Evolutionary conservation across 2,329 filamentous ascomycete genomes (phyloP), one percentile per base, ranked within the genome.

Genomic region (Sporothrix globosa): DNA sequence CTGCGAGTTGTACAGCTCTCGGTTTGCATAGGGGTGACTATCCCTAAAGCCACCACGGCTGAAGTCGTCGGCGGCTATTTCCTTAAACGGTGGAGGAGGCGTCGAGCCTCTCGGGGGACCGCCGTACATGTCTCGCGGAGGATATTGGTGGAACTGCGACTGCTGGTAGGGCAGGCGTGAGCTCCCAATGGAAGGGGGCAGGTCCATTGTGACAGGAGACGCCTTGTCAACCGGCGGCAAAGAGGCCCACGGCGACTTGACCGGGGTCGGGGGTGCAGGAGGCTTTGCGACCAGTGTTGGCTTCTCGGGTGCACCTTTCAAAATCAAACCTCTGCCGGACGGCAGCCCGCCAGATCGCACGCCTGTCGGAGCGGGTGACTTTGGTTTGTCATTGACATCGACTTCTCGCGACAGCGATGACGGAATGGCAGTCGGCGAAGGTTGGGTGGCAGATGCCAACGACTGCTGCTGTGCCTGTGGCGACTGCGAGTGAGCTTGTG

Each of bases 41-140:
- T 97, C 93, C 76, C 91, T 87, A 90, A 92, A 97, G 46, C 90
- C 87, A 68, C 90, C 88, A 73, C 96, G 87, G 78, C 91, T 96
- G 77, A 97, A 98, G 74, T 97, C 95, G 79, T 98, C 96, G 0
- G 94, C 92, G 6, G 93, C 92, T 73, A 97, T 97, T 78, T 98
- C 94, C 77, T 93, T 92, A 0, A 91, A 86, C 3, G 46, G 65
- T 24, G 83, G 84, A 67, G 84, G 83, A 21, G 83, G 69, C 5
- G 71, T 72, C 24, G 53, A 34, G 54, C 53, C 68, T 46, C 56
- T 30, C 24, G 63, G 67, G 14, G 70, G 73, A 13, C 71, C 70
- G 6, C 83, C 82, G 69, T 86, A 84, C 13, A 83, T 78, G 73
- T 92, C 89, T 76, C 83, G 85, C 27, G 82, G 80, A 70, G 84